Conservation (phyloP, 1,139 yeast genomes). For the Debaryomyces udenii region DNA sequence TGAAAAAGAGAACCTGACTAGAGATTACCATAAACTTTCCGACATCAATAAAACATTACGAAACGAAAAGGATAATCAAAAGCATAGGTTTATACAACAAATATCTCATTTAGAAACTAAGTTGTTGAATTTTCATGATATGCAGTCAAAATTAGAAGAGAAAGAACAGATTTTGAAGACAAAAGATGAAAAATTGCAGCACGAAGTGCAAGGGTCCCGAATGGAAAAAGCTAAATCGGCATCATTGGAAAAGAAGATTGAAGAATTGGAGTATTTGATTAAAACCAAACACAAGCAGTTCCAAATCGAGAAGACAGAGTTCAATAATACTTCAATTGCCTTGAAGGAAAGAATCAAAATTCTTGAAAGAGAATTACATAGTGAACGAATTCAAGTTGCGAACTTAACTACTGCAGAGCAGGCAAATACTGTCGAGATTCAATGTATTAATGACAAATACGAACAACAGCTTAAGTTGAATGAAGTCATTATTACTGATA, state of each 20-base stretch:
- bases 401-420: not conserved
- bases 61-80: not conserved
- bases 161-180: not conserved
- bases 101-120: slow-evolving; percentile 1
- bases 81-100: not conserved
- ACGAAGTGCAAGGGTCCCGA: not conserved
- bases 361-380: not conserved
- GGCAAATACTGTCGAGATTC: not conserved
- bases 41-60: not conserved
- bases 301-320: slow-evolving; percentile 2
- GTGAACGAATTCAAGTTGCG: not conserved
- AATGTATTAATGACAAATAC: slow-evolving; percentile 1
- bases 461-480: not conserved
- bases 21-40: not conserved
- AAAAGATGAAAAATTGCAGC: slow-evolving; percentile 1
- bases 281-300: not conserved
- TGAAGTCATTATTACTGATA: not conserved
- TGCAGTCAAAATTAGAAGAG: slow-evolving; percentile 1
- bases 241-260: not conserved
- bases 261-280: slow-evolving; percentile 1
- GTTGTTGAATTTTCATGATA: not conserved
- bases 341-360: slow-evolving; percentile 1
- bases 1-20: not conserved
- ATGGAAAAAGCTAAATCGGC: not conserved
- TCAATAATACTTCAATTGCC: slow-evolving; percentile 6